Evolutionary conservation across 306 rosid species (phyloP), one percentile per base, ranked within the genome.

Genomic region (Prunus fruticosa): DNA sequence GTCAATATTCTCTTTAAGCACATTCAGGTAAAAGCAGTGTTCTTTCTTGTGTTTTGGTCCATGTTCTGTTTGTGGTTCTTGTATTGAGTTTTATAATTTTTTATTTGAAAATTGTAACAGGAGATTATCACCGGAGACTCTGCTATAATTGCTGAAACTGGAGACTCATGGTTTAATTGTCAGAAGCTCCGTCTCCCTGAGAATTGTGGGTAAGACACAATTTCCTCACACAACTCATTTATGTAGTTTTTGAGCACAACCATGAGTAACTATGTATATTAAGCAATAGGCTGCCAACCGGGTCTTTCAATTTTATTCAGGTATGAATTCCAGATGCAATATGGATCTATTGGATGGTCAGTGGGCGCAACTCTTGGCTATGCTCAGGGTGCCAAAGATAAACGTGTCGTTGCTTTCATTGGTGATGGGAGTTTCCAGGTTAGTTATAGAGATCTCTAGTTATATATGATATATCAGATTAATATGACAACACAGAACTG

Each of bases 371-470:
- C 98, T 69, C 93, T 93, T 54, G 97, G 97, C 71, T 93, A 93
- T 62, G 93, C 98, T 70, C 93, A 91, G 84, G 98, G 93, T 13
- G 91, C 88, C 47, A 83, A 80, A 71, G 72, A 88, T 71, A 91
- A 93, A 78, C 97, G 96, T 54, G 84, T 93, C 27, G 86, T 93
- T 74, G 91, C 96, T 71, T 93, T 89, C 88, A 89, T 91, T 25
- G 98, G 97, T 2, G 98, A 93, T 72, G 98, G 98, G 30, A 93
- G 97, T 83, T 93, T 93, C 76, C 98, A 93, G 97, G 98, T 90
- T 66, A 70, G 91, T 75, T 54, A 50, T 54, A 54, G n/a, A n/a
- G n/a, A n/a, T n/a, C n/a, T n/a, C n/a, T n/a, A n/a, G n/a, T n/a
- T n/a, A n/a, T n/a, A n/a, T 54, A 13, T 27, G 5, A 45, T 53